Evolutionary conservation across 1,284 basidiomycete species (phyloP).

Genomic region (Ceratobasidium sp.): DNA sequence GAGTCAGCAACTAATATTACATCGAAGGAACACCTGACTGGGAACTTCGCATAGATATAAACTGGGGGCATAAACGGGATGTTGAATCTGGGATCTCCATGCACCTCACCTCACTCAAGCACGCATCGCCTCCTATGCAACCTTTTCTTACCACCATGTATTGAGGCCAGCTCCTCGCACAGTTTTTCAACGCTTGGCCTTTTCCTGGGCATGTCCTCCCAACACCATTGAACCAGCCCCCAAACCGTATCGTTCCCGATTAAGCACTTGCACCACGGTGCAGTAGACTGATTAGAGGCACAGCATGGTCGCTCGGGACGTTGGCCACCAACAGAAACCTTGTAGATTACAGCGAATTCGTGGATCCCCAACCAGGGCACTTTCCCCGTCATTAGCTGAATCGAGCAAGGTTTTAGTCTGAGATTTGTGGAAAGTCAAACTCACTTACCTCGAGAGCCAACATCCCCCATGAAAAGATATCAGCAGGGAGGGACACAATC

Average conservation of each 20-base stretch:
- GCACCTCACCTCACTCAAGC: no score
- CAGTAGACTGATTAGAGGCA: background rate
- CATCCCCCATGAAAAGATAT: conserved; percentile 43
- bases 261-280: conserved; percentile 11
- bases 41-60: no score
- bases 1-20: no score
- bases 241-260: conserved; percentile 17
- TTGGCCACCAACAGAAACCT: conserved; percentile 22
- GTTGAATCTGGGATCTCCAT: no score
- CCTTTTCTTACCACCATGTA: background rate
- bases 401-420: background rate
- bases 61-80: no score
- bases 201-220: conserved; percentile 21
- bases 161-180: background rate
- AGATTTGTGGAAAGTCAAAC: background rate
- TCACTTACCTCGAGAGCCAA: conserved; percentile 18
- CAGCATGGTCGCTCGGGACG: conserved; percentile 27
- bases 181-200: conserved; percentile 11
- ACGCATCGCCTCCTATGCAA: no score
- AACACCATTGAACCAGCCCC: conserved; percentile 22
- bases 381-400: conserved; percentile 24
- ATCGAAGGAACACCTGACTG: no score
- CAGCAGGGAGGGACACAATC: conserved; percentile 39
- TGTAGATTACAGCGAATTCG: conserved; percentile 36
- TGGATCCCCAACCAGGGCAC: conserved; percentile 33